These are phyloP conservation scores for Kwoniella mangroviensis DNA, from an alignment of 768 basidiomycete species.

Conservation along the genomic window DNA sequence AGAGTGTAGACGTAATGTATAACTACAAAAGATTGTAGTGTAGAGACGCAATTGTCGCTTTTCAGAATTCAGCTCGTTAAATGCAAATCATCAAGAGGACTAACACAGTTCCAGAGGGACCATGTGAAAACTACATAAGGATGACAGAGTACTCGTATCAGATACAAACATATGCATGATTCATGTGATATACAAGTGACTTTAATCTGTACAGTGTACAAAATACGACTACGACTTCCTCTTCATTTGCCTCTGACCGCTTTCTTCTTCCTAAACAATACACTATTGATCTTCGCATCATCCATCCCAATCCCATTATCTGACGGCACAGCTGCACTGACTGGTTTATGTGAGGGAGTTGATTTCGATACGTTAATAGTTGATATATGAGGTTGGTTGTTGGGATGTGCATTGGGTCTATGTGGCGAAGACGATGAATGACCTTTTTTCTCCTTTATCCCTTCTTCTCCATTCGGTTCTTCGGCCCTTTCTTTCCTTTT, in stretches of 20 bases:
- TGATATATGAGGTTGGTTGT: neutral
- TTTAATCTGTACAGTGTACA: neutral
- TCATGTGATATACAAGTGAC: too few relatives aligned
- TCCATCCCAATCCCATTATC: neutral
- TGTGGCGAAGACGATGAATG: neutral
- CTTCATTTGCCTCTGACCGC: conserved; percentile 3
- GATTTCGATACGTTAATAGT: neutral
- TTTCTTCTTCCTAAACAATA: conserved; percentile 33
- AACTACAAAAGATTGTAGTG: too few relatives aligned
- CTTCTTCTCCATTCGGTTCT: conserved; percentile 1
- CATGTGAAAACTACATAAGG: too few relatives aligned
- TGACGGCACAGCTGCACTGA: neutral
- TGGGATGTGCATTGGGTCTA: neutral
- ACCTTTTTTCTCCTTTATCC: neutral
- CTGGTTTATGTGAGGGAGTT: neutral
- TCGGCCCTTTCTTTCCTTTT: conserved; percentile 9
- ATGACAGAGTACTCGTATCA: too few relatives aligned
- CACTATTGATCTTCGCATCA: conserved; percentile 25
- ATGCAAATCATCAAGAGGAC: too few relatives aligned
- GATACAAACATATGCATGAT: too few relatives aligned
- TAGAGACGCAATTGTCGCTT: too few relatives aligned
- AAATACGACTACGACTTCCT: neutral
- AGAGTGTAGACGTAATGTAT: too few relatives aligned
- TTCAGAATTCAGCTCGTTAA: too few relatives aligned
- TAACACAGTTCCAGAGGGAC: too few relatives aligned